Percentiles rank a stretch among this genome's conserved stretches.
Conservation (phyloP, 116 monocot species). For the Zostera marina region DNA sequence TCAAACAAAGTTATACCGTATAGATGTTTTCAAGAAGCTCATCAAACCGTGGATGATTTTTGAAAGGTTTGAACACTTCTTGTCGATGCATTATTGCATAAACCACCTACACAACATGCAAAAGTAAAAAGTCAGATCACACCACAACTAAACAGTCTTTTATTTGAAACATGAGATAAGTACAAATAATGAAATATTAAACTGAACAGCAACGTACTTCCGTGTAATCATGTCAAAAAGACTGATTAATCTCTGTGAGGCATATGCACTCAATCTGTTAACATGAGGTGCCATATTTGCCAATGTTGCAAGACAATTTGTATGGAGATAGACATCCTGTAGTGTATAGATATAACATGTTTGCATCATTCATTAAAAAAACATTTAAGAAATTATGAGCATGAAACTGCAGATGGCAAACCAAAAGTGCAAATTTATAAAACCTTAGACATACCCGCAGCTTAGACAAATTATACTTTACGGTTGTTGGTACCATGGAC, state of each 20-base stretch:
- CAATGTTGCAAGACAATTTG: slow-evolving; percentile 87
- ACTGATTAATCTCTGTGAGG: slow-evolving; percentile 95
- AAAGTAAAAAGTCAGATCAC: background rate
- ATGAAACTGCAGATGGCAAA: background rate
- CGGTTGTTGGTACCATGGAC: too few relatives aligned
- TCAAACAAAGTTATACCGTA: slow-evolving; percentile 25
- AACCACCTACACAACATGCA: slow-evolving; percentile 44
- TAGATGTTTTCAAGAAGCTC: slow-evolving; percentile 92
- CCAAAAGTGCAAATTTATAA: background rate
- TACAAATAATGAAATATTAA: background rate
- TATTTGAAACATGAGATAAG: background rate
- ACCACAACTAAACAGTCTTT: background rate
- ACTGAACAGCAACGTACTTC: slow-evolving; percentile 40
- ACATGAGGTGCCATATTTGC: slow-evolving; percentile 99
- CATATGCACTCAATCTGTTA: slow-evolving; percentile 84
- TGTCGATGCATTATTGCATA: slow-evolving; percentile 96
- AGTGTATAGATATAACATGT: slow-evolving; percentile 2
- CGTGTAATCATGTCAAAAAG: slow-evolving; percentile 96
- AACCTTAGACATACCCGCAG: slow-evolving; percentile 36
- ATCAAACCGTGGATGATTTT: slow-evolving; percentile 84
- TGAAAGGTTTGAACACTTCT: slow-evolving; percentile 86
- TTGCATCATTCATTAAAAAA: background rate
- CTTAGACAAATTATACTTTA: slow-evolving; percentile 92
- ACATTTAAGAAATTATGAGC: background rate
- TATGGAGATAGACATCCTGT: slow-evolving; percentile 93